Evolutionary conservation across 345 rosid genomes (phyloP).

Genomic region (Erysimum cheiranthoides): DNA sequence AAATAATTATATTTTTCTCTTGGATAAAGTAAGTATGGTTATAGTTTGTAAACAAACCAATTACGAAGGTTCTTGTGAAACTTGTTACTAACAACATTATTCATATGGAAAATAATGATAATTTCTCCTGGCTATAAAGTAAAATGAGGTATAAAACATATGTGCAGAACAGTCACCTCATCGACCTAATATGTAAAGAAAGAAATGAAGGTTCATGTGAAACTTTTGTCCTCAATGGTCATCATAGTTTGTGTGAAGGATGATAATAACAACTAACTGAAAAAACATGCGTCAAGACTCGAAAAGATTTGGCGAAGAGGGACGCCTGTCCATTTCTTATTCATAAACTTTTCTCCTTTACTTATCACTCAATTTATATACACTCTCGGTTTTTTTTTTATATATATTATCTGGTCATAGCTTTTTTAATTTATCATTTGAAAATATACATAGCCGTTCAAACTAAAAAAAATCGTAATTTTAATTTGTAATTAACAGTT

Average conservation of each 20-base stretch:
- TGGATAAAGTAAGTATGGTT: not conserved
- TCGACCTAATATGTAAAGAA: conserved; percentile 33
- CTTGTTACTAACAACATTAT: not conserved
- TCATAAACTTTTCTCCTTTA: conserved; percentile 18
- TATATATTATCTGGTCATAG: not conserved
- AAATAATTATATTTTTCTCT: not conserved
- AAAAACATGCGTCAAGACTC: conserved; percentile 37
- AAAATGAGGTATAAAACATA: conserved; percentile 1
- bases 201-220: conserved; percentile 14
- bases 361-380: conserved; percentile 8
- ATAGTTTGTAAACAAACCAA: not conserved
- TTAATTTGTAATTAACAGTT: not conserved
- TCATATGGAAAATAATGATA: not conserved
- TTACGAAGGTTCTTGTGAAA: not conserved
- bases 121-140: conserved; percentile 3
- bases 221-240: conserved; percentile 23
- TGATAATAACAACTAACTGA: conserved; percentile 44
- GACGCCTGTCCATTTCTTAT: conserved; percentile 40
- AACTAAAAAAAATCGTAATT: not conserved
- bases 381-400: not conserved
- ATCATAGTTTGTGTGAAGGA: conserved; percentile 34
- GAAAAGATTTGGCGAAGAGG: conserved; percentile 40
- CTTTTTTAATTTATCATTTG: not conserved
- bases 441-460: not conserved
- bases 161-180: conserved; percentile 39